Percentiles rank a stretch among this genome's conserved stretches.
Conservation (phyloP, 2,329 filamentous ascomycete species). For the Fusarium albidum region DNA sequence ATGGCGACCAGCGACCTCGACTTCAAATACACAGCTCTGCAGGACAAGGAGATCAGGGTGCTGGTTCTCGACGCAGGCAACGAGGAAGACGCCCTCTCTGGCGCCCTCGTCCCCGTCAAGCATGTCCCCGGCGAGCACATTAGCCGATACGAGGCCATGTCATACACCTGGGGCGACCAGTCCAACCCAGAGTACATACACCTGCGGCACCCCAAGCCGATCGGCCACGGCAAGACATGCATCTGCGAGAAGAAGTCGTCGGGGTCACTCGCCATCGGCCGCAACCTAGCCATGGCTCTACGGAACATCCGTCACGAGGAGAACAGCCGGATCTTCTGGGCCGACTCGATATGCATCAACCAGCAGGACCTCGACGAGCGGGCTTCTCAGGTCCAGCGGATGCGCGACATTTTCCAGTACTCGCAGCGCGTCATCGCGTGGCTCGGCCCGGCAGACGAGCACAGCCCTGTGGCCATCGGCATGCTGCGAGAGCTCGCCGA, state of each 20-base stretch:
- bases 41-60: conserved; percentile 3
- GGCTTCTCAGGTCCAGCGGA: conserved; percentile 3
- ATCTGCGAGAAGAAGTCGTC: background rate
- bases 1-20: background rate
- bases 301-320: background rate
- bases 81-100: background rate
- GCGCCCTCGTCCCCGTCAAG: background rate
- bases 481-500: conserved; percentile 1
- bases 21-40: background rate
- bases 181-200: background rate
- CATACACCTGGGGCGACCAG: conserved; percentile 9
- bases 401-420: conserved; percentile 2
- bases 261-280: background rate
- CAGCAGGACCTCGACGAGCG: conserved; percentile 1
- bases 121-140: background rate
- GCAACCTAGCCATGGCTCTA: conserved; percentile 10
- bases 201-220: background rate
- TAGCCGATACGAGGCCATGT: conserved; percentile 3
- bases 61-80: background rate
- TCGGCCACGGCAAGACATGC: background rate
- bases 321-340: background rate
- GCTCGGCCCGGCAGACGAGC: conserved; percentile 1
- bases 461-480: background rate
- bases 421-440: conserved; percentile 2
- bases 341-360: conserved; percentile 14